A percentile compares a stretch with the other conserved stretches of the same genome.
phyloP scores from a whole-genome alignment of 352 stramenopile genomes.

The Phytophthora tentaculata region DNA sequence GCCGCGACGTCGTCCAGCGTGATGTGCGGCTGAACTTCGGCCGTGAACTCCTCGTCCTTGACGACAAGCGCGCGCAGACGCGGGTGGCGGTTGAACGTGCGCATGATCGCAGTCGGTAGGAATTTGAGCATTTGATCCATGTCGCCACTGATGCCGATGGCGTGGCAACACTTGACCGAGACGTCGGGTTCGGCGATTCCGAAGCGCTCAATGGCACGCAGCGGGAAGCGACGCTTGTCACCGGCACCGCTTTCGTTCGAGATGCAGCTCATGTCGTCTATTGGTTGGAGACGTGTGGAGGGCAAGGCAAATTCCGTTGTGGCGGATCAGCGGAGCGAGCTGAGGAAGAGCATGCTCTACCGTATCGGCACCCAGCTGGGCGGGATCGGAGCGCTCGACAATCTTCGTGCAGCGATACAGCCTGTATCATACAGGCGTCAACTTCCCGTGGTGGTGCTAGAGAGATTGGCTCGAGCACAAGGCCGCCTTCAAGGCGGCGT shows the following conservation, averaged over 20 bases:
- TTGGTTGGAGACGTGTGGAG: background rate
- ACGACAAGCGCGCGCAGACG: constrained; percentile 52
- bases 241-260: constrained; percentile 12
- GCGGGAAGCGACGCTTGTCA: constrained; percentile 32
- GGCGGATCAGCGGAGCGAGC: background rate
- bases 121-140: constrained; percentile 47
- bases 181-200: constrained; percentile 38
- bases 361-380: constrained; percentile 11
- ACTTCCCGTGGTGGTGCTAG: constrained; percentile 17
- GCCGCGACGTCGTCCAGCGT: constrained; percentile 39
- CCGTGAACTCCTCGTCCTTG: constrained; percentile 45
- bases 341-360: background rate
- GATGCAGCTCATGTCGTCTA: constrained; percentile 28
- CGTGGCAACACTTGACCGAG: constrained; percentile 45
- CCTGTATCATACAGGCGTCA: no score
- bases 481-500: background rate
- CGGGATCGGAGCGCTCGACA: constrained; percentile 11
- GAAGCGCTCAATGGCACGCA: constrained; percentile 49
- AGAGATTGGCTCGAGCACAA: constrained; percentile 12
- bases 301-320: constrained; percentile 27
- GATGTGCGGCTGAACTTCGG: constrained; percentile 46
- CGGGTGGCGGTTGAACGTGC: constrained; percentile 67
- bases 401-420: constrained; percentile 1
- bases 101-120: constrained; percentile 56
- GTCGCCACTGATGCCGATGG: constrained; percentile 40